Base-by-base conservation (phyloP, 2,329 filamentous ascomycete species). In the Monosporascus sp. region DNA sequence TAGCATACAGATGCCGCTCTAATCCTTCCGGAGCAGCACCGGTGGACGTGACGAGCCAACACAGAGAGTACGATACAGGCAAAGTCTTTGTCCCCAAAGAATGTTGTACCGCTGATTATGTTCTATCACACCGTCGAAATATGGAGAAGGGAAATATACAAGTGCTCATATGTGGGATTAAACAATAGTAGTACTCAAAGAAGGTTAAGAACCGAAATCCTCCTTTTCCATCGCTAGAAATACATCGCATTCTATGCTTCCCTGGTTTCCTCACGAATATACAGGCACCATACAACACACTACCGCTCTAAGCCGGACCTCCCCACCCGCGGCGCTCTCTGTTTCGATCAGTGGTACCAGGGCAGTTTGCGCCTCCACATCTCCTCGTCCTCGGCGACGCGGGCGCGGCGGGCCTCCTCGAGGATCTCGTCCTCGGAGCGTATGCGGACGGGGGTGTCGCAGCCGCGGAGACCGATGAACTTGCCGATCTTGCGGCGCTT, bases 401-500 rank as follows among this genome's bases (percentile, higher is more conserved):
- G 68, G 8, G 71, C 71, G 50, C 66, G 64, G 40, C 74, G 64
- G 8, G 73, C 76, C 51, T 75, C 73, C 50, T 72, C 72, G 46
- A 71, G 59, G 52, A 81, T 74, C 58, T 81, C 74, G 37, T 80
- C 75, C 60, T 80, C 75, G 8, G 56, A 71, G 58, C 55, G 49
- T 37, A 48, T 66, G 20, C 51, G 50, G 4, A 67, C 59, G 20
- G 79, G 80, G 35, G 77, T 79, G 58, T 83, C 78, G 62, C 80
- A 81, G 2, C 85, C 87, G 49, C 82, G 72, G 53, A 91, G 72
- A 14, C 88, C 88, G 65, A 91, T 89, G 60, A 91, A 91, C 60
- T 81, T 76, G 46, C 87, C 88, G 65, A 91, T 82, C 70, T 85
- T 84, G 57, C 87, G 75, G 57, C 87, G 77, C 76, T 91, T 91